Conservation (phyloP, 805 yeast species). For the Spathaspora passalidarum region DNA sequence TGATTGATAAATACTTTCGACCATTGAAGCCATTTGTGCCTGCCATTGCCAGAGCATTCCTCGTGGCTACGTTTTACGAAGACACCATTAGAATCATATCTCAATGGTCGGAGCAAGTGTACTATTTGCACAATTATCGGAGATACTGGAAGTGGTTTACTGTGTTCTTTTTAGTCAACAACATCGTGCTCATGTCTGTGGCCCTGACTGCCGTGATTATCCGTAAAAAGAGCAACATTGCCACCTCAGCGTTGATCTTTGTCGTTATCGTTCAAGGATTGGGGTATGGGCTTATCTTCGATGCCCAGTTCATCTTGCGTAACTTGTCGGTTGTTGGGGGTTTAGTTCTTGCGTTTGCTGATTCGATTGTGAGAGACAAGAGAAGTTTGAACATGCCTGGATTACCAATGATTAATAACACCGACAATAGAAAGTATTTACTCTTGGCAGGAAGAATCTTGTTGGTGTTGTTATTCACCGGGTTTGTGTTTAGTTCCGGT, state of each 20-base stretch:
- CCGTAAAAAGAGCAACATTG: conserved; percentile 64
- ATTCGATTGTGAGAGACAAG: conserved; percentile 76
- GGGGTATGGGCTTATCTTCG: conserved; percentile 82
- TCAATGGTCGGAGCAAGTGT: conserved; percentile 91
- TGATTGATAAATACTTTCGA: conserved; percentile 47
- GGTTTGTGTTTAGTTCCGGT: conserved; percentile 73
- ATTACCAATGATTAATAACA: conserved; percentile 65
- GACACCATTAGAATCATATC: conserved; percentile 79
- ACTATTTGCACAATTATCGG: conserved; percentile 75
- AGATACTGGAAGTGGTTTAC: conserved; percentile 77
- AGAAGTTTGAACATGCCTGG: conserved; percentile 70
- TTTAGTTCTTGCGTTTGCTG: conserved; percentile 79
- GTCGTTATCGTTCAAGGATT: conserved; percentile 83
- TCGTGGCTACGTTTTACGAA: conserved; percentile 91
- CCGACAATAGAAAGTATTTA: conserved; percentile 77
- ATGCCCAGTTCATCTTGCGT: conserved; percentile 77
- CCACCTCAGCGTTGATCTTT: conserved; percentile 64
- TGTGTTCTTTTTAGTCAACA: conserved; percentile 60
- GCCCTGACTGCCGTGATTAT: conserved; percentile 72
- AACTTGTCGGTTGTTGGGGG: conserved; percentile 93
- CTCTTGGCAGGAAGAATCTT: conserved; percentile 85
- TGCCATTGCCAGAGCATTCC: conserved; percentile 80
- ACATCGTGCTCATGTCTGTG: conserved; percentile 65
- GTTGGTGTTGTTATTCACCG: conserved; percentile 78
- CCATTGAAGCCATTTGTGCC: conserved; percentile 76